These are phyloP conservation scores for Fusarium solani-melongenae DNA, from an alignment of 2,329 filamentous ascomycete species.

Conservation along the genomic window DNA sequence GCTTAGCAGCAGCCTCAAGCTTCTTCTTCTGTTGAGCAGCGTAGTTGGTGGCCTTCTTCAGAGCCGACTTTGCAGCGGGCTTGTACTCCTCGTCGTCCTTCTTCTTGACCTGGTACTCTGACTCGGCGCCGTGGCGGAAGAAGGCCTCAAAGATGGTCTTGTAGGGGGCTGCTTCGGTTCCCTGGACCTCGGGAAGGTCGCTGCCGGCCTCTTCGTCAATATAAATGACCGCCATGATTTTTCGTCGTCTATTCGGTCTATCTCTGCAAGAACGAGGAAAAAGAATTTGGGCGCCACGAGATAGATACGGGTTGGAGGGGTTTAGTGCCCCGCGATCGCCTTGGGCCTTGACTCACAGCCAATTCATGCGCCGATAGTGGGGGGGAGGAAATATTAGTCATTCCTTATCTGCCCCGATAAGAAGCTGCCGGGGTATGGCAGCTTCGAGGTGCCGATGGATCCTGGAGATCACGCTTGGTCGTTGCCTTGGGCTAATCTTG, in stretches of 20 bases:
- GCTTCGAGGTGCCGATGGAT: neutral
- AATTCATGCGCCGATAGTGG: slow-evolving; percentile 25
- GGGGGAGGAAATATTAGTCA: slow-evolving; percentile 38
- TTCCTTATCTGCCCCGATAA: slow-evolving; percentile 9
- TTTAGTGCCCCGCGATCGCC: slow-evolving; percentile 32
- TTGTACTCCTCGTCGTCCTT: slow-evolving; percentile 44
- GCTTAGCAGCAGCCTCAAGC: slow-evolving; percentile 39
- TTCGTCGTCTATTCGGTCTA: slow-evolving; percentile 6
- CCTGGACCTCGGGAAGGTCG: slow-evolving; percentile 75
- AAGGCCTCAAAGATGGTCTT: slow-evolving; percentile 84
- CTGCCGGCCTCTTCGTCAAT: slow-evolving; percentile 82
- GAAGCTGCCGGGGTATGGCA: neutral
- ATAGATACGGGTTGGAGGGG: slow-evolving; percentile 20
- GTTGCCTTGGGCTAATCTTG: neutral
- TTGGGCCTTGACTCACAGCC: slow-evolving; percentile 30
- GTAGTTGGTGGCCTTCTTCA: slow-evolving; percentile 44
- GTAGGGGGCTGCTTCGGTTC: slow-evolving; percentile 79
- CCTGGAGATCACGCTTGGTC: neutral
- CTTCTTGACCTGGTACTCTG: slow-evolving; percentile 59
- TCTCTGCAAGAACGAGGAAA: slow-evolving; percentile 12
- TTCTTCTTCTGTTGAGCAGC: slow-evolving; percentile 43
- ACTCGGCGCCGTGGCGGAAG: slow-evolving; percentile 55
- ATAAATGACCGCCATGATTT: slow-evolving; percentile 50
- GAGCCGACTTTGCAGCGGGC: slow-evolving; percentile 42
- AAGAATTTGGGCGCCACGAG: slow-evolving; percentile 19